These are phyloP conservation scores for Isabelozyma pseudorhagii DNA, from an alignment of 805 yeast species.

Conservation along the genomic window DNA sequence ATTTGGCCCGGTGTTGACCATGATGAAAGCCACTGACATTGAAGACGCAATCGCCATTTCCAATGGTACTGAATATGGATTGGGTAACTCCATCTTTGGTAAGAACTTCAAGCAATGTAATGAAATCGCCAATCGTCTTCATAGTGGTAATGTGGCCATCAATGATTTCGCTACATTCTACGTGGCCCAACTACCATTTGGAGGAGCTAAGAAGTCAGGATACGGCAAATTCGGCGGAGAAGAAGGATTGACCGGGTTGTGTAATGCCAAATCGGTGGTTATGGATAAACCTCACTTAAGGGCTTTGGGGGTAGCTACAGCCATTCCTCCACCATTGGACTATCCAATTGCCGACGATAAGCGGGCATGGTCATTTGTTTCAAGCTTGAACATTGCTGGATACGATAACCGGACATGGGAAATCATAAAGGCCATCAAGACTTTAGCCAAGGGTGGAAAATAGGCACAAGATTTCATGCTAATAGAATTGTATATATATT, in stretches of 20 bases:
- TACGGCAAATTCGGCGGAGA: constrained; percentile 98
- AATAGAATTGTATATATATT: neutral
- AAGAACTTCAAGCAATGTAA: constrained; percentile 54
- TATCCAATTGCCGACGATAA: constrained; percentile 82
- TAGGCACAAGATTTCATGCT: neutral
- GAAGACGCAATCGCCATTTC: constrained; percentile 75
- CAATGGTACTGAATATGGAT: constrained; percentile 81
- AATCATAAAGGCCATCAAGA: constrained; percentile 37
- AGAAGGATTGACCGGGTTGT: constrained; percentile 90
- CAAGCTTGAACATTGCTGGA: constrained; percentile 77
- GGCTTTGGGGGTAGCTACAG: constrained; percentile 57
- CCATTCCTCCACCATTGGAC: constrained; percentile 85
- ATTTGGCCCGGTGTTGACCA: constrained; percentile 85
- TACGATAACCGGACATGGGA: constrained; percentile 77
- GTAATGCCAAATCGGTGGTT: constrained; percentile 83
- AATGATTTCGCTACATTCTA: constrained; percentile 97
- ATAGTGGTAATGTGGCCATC: constrained; percentile 91
- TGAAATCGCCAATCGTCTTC: constrained; percentile 58
- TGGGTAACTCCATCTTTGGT: constrained; percentile 92
- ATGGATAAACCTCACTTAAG: constrained; percentile 74
- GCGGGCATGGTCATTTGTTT: constrained; percentile 87
- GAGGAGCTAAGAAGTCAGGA: constrained; percentile 90
- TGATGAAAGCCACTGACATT: constrained; percentile 67
- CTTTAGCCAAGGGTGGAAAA: constrained; percentile 34
- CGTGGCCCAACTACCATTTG: constrained; percentile 95